Percentiles rank a stretch among this genome's conserved stretches.
These are phyloP conservation scores for Xylariaceae sp. DNA, from an alignment of 2,329 filamentous ascomycete species.

Conservation along the genomic window DNA sequence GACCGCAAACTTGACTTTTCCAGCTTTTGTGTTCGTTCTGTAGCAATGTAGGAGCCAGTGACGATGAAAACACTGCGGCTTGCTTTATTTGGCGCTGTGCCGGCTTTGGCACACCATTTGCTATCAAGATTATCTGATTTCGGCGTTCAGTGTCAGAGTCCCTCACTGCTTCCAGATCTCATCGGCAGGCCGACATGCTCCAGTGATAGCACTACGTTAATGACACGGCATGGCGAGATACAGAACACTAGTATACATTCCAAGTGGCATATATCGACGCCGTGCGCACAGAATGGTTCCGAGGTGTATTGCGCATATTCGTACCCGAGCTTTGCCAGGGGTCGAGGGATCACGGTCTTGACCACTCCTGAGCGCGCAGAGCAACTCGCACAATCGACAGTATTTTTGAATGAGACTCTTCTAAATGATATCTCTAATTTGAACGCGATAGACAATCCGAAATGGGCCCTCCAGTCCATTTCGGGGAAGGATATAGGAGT, in stretches of 20 bases:
- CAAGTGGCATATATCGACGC: conserved; percentile 21
- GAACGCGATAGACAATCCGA: conserved; percentile 30
- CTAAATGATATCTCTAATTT: conserved; percentile 38
- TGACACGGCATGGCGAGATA: too few species aligned
- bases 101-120: background rate
- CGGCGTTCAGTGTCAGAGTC: background rate
- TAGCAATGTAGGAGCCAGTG: too few species aligned
- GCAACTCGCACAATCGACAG: conserved; percentile 36
- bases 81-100: background rate
- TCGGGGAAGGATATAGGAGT: conserved; percentile 49
- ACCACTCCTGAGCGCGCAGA: conserved; percentile 43
- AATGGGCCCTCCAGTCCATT: conserved; percentile 45
- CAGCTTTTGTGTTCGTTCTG: too few species aligned
- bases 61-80: too few species aligned
- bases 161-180: too few species aligned
- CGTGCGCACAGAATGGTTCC: conserved; percentile 20
- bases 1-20: too few species aligned
- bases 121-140: background rate
- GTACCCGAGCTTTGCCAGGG: conserved; percentile 42
- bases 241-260: too few species aligned
- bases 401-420: conserved; percentile 32
- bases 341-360: conserved; percentile 46
- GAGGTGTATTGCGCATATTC: conserved; percentile 45
- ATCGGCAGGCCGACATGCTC: too few species aligned
- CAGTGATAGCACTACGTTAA: background rate